phyloP scores from a whole-genome alignment of 225 moss, liverwort and hornwort species.

The Thuidium tamariscinum region DNA sequence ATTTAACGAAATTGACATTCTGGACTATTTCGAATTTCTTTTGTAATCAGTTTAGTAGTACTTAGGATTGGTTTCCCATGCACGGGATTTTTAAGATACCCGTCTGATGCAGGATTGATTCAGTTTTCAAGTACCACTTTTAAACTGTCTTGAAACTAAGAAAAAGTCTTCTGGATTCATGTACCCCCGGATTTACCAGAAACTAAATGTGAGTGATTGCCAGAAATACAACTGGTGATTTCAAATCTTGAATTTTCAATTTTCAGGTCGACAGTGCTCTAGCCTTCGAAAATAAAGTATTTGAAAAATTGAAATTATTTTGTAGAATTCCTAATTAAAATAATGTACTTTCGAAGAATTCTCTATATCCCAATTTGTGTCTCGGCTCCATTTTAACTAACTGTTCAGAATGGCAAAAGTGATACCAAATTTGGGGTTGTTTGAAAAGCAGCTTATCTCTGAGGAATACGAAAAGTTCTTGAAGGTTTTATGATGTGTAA shows the following conservation, averaged over 20 bases:
- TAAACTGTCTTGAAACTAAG: neutral
- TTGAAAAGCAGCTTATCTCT: neutral
- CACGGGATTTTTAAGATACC: neutral
- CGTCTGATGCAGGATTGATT: neutral
- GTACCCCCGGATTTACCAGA: neutral
- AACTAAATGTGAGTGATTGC: neutral
- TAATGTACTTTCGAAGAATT: neutral
- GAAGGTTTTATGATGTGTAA: neutral
- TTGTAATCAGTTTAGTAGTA: neutral
- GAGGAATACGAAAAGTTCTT: neutral
- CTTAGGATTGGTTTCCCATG: neutral
- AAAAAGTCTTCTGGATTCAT: neutral
- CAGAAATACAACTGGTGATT: neutral
- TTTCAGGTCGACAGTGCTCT: neutral
- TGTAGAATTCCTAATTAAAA: neutral
- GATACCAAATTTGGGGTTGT: no score
- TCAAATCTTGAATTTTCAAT: neutral
- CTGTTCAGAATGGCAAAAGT: neutral
- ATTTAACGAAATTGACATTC: neutral
- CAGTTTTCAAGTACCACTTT: neutral
- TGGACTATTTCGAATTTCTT: neutral
- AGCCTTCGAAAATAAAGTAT: neutral
- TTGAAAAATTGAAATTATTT: neutral
- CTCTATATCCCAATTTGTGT: neutral
- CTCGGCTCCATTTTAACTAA: no score